Base-by-base conservation (phyloP, 2,329 filamentous ascomycete genomes). In the Hawksworthiomyces lignivorus region DNA sequence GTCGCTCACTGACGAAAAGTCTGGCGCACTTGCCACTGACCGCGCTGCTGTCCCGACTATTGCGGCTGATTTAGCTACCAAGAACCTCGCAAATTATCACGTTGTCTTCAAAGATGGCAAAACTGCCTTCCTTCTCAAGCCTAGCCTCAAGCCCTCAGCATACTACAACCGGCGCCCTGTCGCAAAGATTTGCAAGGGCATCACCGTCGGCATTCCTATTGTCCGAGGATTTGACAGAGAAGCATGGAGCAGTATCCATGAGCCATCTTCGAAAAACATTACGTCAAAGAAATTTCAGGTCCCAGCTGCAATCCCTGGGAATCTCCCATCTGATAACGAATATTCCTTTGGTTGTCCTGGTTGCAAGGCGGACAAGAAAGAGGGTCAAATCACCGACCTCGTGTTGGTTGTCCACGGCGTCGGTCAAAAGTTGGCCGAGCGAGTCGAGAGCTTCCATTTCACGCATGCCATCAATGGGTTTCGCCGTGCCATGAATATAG, bases 401-500 rank as follows among this genome's bases (percentile, higher is more conserved):
- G 77, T 97, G 2, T 71, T 98, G 5, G 87, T 97, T 9, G 85
- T 92, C 32, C 92, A 98, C 55, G 92, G 92, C 2, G 97, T 98
- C 49, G 92, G 92, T 0, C 92, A 98, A 60, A 97, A 98, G 59
- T 73, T 97, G 37, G 94, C 89, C 0, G 88, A 98, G 58, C 75
- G 89, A 11, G 87, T 97, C 47, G 90, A 97, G 61, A 95, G 87
- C 53, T 98, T 89, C 54, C 87, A 97, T 60, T 98, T 98, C 54
- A 98, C 92, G 0, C 90, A 97, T 59, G 86, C 88, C 5, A 90
- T 97, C 58, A 97, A 95, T 56, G 77, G 82, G 0, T 92, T 98
- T 52, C 80, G 92, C 11, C 76, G 89, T 45, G 80, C 87, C 17
- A 76, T 97, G 43, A 95, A 95, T 51, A 69, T 89, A 37, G 89